Evolutionary conservation across 2,329 filamentous ascomycete genomes (phyloP), one percentile per base, ranked within the genome.

Genomic region (Calonectria multiphialidica): DNA sequence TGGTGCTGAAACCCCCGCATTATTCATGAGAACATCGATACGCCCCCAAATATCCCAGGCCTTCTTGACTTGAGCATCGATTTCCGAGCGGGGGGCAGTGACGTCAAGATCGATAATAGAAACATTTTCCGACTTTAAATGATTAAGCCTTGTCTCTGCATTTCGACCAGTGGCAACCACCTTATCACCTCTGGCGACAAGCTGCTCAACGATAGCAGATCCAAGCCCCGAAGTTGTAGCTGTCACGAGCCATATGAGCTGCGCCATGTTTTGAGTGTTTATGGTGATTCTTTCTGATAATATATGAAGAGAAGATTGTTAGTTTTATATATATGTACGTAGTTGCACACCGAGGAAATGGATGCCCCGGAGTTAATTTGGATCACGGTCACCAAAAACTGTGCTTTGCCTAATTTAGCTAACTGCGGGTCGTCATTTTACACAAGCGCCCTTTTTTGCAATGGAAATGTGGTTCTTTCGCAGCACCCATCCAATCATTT

Each of bases 21-120:
- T 83, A 71, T 84, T 84, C 23, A 83, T 72, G 18, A 83, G 65
- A 6, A 83, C 72, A 30, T 84, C 81, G 18, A 84, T 80, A 9
- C 72, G 77, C 0, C 81, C 82, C 33, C 81, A 83, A 2, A 82
- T 75, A 2, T 59, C 23, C 77, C 81, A 80, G 18, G 81, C 82
- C 16, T 79, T 50, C 15, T 78, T 45, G 1, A 83, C 62, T 25
- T 74, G 63, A 23, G 44, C 40, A 23, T 72, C 30, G n/a, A 84
- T 75, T 16, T 40, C 68, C 4, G 63, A 25, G 3, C 47, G 44
- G 50, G 61, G 8, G 63, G 78, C 50, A 0, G 79, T 80, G 35
- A 83, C 77, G 53, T 84, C 83, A 0, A 84, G 77, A 21, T 83
- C 78, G 12, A 83, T 28, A 18, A 82, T 71, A 8, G 78, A 71